Conservation (phyloP, 306 rosid genomes). For the Pyrus betulifolia region DNA sequence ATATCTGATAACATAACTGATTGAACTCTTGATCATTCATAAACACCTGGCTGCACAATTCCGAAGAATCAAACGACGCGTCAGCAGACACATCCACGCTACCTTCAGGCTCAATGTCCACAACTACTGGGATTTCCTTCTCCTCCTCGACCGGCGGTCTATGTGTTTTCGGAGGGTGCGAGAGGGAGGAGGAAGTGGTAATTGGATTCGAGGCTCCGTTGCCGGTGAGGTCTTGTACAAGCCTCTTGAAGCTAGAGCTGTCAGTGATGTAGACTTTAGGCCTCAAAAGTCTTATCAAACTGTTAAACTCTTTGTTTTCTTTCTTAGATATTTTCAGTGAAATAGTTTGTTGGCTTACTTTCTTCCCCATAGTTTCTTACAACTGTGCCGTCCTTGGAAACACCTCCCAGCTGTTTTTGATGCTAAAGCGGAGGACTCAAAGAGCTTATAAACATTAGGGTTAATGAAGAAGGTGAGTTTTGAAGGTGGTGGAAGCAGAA, state of each 20-base stretch:
- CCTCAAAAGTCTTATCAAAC: slow-evolving; percentile 22
- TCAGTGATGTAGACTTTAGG: slow-evolving; percentile 43
- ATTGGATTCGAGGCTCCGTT: slow-evolving; percentile 2
- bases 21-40: background rate
- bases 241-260: slow-evolving; percentile 32
- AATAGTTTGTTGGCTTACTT: slow-evolving; percentile 11
- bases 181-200: background rate
- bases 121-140: background rate
- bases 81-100: slow-evolving; percentile 9
- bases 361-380: slow-evolving; percentile 28
- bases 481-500: slow-evolving; percentile 16
- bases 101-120: slow-evolving; percentile 5
- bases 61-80: background rate
- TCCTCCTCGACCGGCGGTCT: background rate
- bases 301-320: slow-evolving; percentile 18
- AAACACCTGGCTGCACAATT: background rate
- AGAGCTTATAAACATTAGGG: slow-evolving; percentile 28
- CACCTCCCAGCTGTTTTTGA: slow-evolving; percentile 25
- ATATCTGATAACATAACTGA: slow-evolving; percentile 8
- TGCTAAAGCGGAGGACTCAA: slow-evolving; percentile 39
- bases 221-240: slow-evolving; percentile 41
- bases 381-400: slow-evolving; percentile 28
- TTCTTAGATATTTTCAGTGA: slow-evolving; percentile 15
- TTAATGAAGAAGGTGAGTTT: slow-evolving; percentile 17
- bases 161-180: background rate